Conservation (phyloP, 805 yeast species). For the Starmerella stellata region DNA sequence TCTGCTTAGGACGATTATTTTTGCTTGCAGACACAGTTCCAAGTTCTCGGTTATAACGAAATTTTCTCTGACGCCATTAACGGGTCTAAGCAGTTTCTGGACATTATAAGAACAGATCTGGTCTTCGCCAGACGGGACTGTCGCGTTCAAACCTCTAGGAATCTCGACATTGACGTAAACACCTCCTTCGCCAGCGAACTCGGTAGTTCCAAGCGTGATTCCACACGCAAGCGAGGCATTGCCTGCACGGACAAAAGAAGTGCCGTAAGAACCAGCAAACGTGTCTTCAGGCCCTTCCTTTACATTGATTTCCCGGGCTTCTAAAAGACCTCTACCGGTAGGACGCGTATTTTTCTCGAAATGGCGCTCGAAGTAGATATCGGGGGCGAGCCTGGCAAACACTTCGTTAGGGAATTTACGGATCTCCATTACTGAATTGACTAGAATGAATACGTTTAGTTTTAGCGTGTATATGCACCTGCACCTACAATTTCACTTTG, state of each 20-base stretch:
- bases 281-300: slow-evolving; percentile 10
- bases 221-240: slow-evolving; percentile 57
- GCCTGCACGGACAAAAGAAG: slow-evolving; percentile 52
- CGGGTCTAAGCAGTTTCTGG: slow-evolving; percentile 41
- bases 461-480: no score
- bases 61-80: slow-evolving; percentile 29
- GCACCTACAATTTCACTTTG: no score
- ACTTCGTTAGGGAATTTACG: slow-evolving; percentile 65
- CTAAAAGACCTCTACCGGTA: slow-evolving; percentile 44
- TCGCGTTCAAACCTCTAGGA: slow-evolving; percentile 45
- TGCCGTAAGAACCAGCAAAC: slow-evolving; percentile 33
- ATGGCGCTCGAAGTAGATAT: slow-evolving; percentile 62
- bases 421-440: no score
- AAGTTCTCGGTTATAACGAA: slow-evolving; percentile 23
- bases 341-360: slow-evolving; percentile 62
- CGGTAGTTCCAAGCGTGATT: slow-evolving; percentile 42
- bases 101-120: slow-evolving; percentile 51
- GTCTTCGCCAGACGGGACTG: slow-evolving; percentile 76
- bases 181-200: slow-evolving; percentile 31
- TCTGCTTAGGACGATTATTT: slow-evolving; percentile 58
- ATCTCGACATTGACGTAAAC: slow-evolving; percentile 63
- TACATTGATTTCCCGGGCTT: slow-evolving; percentile 43
- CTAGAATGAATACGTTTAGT: no score
- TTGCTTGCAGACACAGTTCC: slow-evolving; percentile 48
- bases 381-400: slow-evolving; percentile 71